Evolutionary conservation across 2,329 filamentous ascomycete genomes (phyloP).

Genomic region (Aspergillus sp.): DNA sequence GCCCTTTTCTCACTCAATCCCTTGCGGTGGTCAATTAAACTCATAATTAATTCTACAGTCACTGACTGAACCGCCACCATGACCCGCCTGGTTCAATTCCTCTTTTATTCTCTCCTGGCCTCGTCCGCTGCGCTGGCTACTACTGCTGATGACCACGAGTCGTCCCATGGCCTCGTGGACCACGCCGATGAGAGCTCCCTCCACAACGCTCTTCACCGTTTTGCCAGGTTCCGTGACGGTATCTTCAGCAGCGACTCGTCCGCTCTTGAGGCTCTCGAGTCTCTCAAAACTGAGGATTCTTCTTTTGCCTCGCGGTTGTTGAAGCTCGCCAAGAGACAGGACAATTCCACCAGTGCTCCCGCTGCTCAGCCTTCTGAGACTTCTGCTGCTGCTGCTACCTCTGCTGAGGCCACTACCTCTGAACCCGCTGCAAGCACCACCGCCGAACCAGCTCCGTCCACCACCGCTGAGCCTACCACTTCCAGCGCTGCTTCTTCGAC

Average conservation of each 20-base stretch:
- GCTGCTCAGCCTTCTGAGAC: constrained; percentile 5
- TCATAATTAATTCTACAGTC: too few species aligned
- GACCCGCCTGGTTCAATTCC: background rate
- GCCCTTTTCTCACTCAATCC: too few species aligned
- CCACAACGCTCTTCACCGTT: constrained; percentile 61
- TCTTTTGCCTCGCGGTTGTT: constrained; percentile 59
- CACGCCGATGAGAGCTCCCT: constrained; percentile 57
- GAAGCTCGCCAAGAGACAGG: constrained; percentile 60
- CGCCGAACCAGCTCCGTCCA: constrained; percentile 2
- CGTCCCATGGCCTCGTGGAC: constrained; percentile 51
- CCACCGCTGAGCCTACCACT: constrained; percentile 10
- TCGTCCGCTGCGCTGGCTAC: background rate
- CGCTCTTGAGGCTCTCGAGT: constrained; percentile 61
- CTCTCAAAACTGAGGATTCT: constrained; percentile 57
- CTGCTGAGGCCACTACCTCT: constrained; percentile 9
- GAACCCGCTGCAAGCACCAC: too few species aligned
- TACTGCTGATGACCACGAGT: background rate
- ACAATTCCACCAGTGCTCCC: constrained; percentile 10
- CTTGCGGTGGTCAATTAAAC: too few species aligned
- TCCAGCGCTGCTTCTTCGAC: constrained; percentile 9
- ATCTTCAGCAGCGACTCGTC: constrained; percentile 61
- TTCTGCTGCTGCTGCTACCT: constrained; percentile 4
- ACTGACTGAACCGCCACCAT: too few species aligned
- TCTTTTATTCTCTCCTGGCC: background rate
- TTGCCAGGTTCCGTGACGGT: constrained; percentile 63